These are phyloP conservation scores for Clathrospora elynae DNA, from an alignment of 2,329 filamentous ascomycete species.

Conservation along the genomic window DNA sequence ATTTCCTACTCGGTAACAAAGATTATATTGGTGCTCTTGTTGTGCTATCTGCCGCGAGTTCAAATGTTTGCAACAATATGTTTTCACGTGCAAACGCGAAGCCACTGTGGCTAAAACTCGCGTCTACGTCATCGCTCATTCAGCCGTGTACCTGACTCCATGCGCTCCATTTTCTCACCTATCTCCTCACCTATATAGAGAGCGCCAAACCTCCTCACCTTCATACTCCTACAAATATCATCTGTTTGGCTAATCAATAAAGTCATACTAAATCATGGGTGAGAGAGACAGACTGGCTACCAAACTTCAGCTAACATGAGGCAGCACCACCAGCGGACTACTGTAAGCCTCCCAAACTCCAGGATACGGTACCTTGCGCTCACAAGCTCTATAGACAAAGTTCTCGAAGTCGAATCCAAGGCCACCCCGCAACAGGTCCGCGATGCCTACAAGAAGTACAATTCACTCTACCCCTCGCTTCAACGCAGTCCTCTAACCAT, in stretches of 20 bases:
- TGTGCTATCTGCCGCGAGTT: too few relatives aligned
- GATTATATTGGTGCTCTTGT: too few relatives aligned
- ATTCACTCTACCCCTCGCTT: background rate
- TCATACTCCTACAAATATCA: too few relatives aligned
- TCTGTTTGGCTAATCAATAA: too few relatives aligned
- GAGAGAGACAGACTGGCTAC: conserved; percentile 11
- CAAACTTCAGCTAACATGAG: conserved; percentile 19
- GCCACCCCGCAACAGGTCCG: conserved; percentile 84
- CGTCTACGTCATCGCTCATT: conserved; percentile 22
- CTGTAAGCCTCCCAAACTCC: conserved; percentile 21
- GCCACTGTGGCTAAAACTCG: conserved; percentile 23
- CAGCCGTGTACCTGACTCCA: conserved; percentile 12
- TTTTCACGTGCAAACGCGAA: conserved; percentile 18
- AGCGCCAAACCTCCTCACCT: background rate
- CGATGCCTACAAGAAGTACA: conserved; percentile 88
- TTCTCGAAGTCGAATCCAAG: conserved; percentile 71
- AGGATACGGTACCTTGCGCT: background rate
- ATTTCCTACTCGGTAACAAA: too few relatives aligned
- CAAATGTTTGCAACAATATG: too few relatives aligned
- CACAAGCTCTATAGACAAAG: conserved; percentile 21
- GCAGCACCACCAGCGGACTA: conserved; percentile 32
- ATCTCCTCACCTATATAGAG: conserved; percentile 1
- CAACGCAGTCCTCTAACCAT: conserved; percentile 8
- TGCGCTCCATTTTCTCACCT: conserved; percentile 1
- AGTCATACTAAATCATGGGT: conserved; percentile 25